Base-by-base conservation (phyloP, 1,284 basidiomycete species). In the Pseudozyma sp. region DNA sequence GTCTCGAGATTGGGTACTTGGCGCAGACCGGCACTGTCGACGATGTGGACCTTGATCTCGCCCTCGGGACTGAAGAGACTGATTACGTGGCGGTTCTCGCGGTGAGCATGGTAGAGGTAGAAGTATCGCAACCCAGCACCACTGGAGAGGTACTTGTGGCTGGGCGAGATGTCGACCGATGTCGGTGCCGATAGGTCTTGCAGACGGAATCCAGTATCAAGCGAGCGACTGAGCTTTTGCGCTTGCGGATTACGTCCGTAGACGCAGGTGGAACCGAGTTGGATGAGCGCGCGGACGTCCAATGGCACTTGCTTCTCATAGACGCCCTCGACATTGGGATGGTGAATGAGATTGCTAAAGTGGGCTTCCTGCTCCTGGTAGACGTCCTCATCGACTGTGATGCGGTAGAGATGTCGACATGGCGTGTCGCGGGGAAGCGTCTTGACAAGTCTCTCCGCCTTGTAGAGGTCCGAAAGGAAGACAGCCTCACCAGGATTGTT, bases 291-390 rank as follows among this genome's bases (percentile, higher is more conserved):
- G 35, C 97, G 92, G 60, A 93, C 89, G 45, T 92, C 87, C 12
- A 97, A 89, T 1, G 97, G 94, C 12, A 99, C 88, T 88, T 98
- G 94, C 42, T 92, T 89, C 86, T 99, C 97, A 82, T 92, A 99
- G 1, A 97, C 92, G 1, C 94, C 95, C 77, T 98, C 95, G 9
- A 98, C 93, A 82, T 94, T 95, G 0, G 95, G 93, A 80, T 96
- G 93, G 84, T 97, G 97, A 70, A 91, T 93, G 57, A 99, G 88
- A 79, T 93, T 91, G 38, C 94, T 92, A 82, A 98, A 98, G 83
- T 97, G 93, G 60, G 93, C 91, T 78, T 94, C 92, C 34, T 92
- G 92, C 47, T 93, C 90, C 38, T 92, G 88, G 85, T 92, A 99
- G 14, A 91, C 86, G 5, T 92, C 91, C 85, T 99, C 97, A 42